Evolutionary conservation across 1,139 yeast species (phyloP), one percentile per base, ranked within the genome.

Genomic region (Sugiyamaella grinbergsii): DNA sequence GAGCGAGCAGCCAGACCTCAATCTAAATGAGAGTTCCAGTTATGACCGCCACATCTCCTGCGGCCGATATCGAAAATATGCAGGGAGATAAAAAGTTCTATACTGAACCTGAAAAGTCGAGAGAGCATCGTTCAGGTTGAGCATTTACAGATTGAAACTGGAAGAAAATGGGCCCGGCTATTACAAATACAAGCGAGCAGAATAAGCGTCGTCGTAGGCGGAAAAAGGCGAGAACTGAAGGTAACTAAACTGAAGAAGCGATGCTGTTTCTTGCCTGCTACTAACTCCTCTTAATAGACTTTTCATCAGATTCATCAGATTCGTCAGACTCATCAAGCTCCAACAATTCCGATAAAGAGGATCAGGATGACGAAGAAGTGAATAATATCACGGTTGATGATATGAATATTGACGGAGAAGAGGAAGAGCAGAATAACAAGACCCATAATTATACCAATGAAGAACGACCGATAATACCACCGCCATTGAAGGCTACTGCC

Each of bases 211-310:
- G 65, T 39, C 55, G 68, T 36, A 54, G 69, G 53, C 57, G 66
- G 53, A 65, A 62, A 57, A 63, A 61, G 58, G 65, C 68, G 13
- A 54, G 69, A 57, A 66, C 69, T 2, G 68, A 65, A 42, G 68
- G 67, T 64, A 53, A 5, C 61, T 51, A 8, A 11, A 16, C 8
- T 15, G 4, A 31, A 31, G 16, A 31, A 6, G 13, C 7, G 10
- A 15, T 32, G 22, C 13, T 16, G n/a, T 32, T 19, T 19, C 23
- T 10, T 6, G 23, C 5, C 23, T 10, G 7, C 20, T 29, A 34
- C 47, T 53, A 48, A 42, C 51, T 10, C 8, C 2, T n/a, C 2
- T 31, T 10, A 13, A 18, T 40, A 62, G 68, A 64, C 32, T 62
- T 65, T 39, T 65, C 68, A 8, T 59, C 63, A 4, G 66, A 62